Percentiles rank a stretch among this genome's conserved stretches.
Evolutionary conservation across 495 filamentous ascomycete species (phyloP).

Genomic region (Ascobolus immersus): DNA sequence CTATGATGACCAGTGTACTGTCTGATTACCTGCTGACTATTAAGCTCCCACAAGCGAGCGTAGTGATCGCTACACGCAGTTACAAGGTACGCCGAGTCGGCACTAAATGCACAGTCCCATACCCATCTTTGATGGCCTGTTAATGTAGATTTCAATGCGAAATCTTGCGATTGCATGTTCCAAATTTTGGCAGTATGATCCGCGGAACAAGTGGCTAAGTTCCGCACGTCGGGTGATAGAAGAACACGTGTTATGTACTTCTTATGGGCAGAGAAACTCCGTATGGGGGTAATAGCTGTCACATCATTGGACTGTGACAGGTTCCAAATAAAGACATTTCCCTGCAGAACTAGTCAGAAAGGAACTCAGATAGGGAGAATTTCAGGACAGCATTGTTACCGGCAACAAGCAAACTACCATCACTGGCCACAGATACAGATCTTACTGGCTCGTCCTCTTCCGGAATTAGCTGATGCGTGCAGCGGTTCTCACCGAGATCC

Average conservation of each 20-base stretch:
- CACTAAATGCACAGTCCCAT: conserved; percentile 96
- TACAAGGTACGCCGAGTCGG: conserved; percentile 89
- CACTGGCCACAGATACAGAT: conserved; percentile 85
- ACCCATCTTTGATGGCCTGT: conserved; percentile 95
- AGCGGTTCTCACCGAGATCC: conserved; percentile 92
- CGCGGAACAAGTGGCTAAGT: conserved; percentile 87
- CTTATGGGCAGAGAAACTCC: conserved; percentile 75
- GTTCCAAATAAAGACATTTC: conserved; percentile 90
- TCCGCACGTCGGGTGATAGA: conserved; percentile 87
- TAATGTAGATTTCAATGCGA: conserved; percentile 64
- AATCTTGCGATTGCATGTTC: conserved; percentile 52
- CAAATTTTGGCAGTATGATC: conserved; percentile 97
- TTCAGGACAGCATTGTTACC: conserved; percentile 62
- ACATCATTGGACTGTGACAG: conserved; percentile 60
- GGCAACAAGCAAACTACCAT: conserved; percentile 81
- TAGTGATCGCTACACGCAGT: conserved; percentile 96
- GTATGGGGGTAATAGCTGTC: conserved; percentile 71
- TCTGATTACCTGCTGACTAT: conserved; percentile 62
- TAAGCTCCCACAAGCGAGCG: conserved; percentile 84
- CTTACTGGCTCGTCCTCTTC: conserved; percentile 83
- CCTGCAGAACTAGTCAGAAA: conserved; percentile 24
- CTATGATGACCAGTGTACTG: conserved; percentile 97
- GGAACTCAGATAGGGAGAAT: not conserved
- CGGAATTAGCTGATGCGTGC: conserved; percentile 84
- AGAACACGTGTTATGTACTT: conserved; percentile 89